Evolutionary conservation across 75 land plant species (phyloP), one percentile per base, ranked within the genome.

Genomic region (Ceratopteris richardii): DNA sequence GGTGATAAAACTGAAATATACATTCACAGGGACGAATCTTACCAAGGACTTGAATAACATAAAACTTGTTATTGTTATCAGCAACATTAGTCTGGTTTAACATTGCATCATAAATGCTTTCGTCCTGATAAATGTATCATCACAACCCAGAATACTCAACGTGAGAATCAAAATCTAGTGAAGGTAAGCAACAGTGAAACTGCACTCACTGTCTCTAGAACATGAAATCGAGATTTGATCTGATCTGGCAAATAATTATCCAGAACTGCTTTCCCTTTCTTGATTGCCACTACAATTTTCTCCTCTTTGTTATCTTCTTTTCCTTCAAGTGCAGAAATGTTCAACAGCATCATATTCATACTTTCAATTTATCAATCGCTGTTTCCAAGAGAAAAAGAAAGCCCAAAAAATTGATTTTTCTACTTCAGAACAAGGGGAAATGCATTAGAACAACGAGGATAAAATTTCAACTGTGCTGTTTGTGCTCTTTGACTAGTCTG

Each of bases 41-140:
- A 90, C 99, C 88, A 31, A 95, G 77, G 60, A 59, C 82, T 84
- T 95, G 99, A 61, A 95, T 77, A 51, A 84, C 70, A 68, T 80
- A 95, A 23, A 86, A 95, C 72, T 95, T 95, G 79, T 95, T 95
- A 64, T 95, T 95, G 66, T 95, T 95, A 5, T 64, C 62, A 0
- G 84, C 84, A 57, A 95, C 77, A 68, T 90, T 90, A 21, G 99
- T 90, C 65, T 95, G 99, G 54, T 95, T 95, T 70, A 95, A 74
- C 76, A 85, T 82, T 25, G 99, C 99, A 80, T 86, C 99, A 80
- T 86, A 95, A 16, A 82, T 64, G 30, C 76, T 86, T 63, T 68
- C 80, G n/a, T 74, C 86, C 99, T 95, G 80, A 60, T 72, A 31
- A 0, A 54, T 22, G 36, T 2, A 58, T 10, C 22, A 67, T 21